A percentile compares a stretch with the other conserved stretches of the same genome.
Evolutionary conservation across 139 green algal genomes (phyloP).

Genomic region (Pleodorina starrii): DNA sequence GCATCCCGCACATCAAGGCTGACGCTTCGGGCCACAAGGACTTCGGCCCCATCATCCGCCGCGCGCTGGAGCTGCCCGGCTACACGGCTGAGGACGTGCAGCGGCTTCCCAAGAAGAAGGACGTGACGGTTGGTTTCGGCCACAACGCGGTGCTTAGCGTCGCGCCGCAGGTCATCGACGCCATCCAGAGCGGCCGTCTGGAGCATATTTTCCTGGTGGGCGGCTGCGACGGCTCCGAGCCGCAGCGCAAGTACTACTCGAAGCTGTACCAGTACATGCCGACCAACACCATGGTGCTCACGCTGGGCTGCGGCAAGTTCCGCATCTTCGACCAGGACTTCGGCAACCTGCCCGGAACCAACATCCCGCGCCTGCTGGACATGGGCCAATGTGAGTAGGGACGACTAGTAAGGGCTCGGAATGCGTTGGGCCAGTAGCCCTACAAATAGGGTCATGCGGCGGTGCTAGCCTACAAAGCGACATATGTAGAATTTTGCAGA

Average conservation of each 20-base stretch:
- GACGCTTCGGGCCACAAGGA: constrained; percentile 57
- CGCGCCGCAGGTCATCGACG: constrained; percentile 64
- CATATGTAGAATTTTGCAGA: too few relatives aligned
- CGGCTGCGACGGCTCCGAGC: constrained; percentile 75
- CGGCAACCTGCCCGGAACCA: constrained; percentile 68
- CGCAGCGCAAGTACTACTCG: constrained; percentile 69
- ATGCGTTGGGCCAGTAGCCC: too few relatives aligned
- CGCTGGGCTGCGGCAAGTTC: constrained; percentile 85
- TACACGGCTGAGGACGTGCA: constrained; percentile 37
- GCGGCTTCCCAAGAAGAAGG: constrained; percentile 1
- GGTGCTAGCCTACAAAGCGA: too few relatives aligned
- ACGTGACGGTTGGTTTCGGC: constrained; percentile 64
- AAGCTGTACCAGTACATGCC: constrained; percentile 56
- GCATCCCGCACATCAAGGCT: constrained; percentile 60
- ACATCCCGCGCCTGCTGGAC: constrained; percentile 83
- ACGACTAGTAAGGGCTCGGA: too few relatives aligned
- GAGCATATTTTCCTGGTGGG: constrained; percentile 74
- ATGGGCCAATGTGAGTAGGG: constrained; percentile 85
- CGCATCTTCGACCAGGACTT: constrained; percentile 79
- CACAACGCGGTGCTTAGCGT: constrained; percentile 68
- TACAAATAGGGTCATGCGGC: too few relatives aligned
- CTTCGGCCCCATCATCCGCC: constrained; percentile 65
- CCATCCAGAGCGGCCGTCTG: constrained; percentile 66
- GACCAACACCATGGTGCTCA: constrained; percentile 70
- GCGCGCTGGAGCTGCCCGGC: constrained; percentile 67